phyloP scores from a whole-genome alignment of 805 yeast genomes.

The Sporopachydermia lactativora region DNA sequence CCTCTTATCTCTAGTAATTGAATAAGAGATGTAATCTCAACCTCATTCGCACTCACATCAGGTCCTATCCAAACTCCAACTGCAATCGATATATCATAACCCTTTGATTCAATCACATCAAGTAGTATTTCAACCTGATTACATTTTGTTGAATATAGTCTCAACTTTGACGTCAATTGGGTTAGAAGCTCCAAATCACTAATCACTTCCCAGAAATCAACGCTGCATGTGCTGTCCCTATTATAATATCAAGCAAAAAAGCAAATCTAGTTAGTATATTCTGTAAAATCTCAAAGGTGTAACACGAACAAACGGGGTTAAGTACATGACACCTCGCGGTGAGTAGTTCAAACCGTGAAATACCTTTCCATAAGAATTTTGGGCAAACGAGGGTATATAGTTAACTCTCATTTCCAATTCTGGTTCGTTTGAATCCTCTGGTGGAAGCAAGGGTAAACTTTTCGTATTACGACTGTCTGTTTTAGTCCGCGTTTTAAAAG shows the following conservation, averaged over 20 bases:
- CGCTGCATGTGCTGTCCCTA: constrained; percentile 37
- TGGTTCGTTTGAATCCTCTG: no score
- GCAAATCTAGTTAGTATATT: no score
- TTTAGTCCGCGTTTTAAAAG: neutral
- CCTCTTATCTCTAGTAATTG: constrained; percentile 29
- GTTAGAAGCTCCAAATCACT: constrained; percentile 45
- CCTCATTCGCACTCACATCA: constrained; percentile 28
- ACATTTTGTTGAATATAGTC: constrained; percentile 51
- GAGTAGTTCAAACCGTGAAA: constrained; percentile 50
- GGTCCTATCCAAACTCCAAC: constrained; percentile 51
- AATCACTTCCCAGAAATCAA: constrained; percentile 30
- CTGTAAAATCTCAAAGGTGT: constrained; percentile 3
- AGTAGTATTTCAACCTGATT: constrained; percentile 37
- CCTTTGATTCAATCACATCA: constrained; percentile 34
- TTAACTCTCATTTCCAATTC: no score
- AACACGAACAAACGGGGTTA: neutral
- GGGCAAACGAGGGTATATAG: no score
- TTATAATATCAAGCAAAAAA: no score
- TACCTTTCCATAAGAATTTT: no score
- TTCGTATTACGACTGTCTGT: constrained; percentile 1
- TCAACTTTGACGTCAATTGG: constrained; percentile 39
- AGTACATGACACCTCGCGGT: constrained; percentile 34
- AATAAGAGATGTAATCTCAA: constrained; percentile 33
- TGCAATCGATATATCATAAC: constrained; percentile 40
- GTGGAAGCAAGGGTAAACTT: neutral